Conservation (phyloP, 257 asterid genomes). For the Ballota nigra region DNA sequence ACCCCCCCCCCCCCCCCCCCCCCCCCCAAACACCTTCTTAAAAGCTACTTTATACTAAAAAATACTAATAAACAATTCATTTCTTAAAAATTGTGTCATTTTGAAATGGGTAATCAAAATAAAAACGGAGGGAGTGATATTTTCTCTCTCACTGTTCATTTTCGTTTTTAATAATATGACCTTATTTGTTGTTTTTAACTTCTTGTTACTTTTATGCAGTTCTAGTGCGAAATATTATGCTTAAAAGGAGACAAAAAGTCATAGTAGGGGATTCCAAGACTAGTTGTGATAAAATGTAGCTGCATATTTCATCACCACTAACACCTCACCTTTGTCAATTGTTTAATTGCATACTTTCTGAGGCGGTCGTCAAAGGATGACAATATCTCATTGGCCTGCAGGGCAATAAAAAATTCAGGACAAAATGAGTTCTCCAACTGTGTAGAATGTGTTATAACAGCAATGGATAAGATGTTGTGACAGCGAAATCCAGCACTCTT, state of each 20-base stretch:
- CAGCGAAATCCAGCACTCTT: not conserved
- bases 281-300: not conserved
- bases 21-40: too few relatives aligned
- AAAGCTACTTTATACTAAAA: too few relatives aligned
- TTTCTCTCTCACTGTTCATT: too few relatives aligned
- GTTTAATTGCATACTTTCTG: slow-evolving; percentile 77
- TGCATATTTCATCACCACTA: slow-evolving; percentile 10
- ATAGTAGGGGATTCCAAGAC: not conserved
- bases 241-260: not conserved
- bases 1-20: too few relatives aligned
- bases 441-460: slow-evolving; percentile 5
- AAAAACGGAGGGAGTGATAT: too few relatives aligned
- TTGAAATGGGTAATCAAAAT: not conserved
- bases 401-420: slow-evolving; percentile 10
- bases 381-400: slow-evolving; percentile 92
- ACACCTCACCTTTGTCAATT: slow-evolving; percentile 73
- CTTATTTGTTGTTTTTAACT: not conserved
- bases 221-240: not conserved
- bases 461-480: slow-evolving; percentile 4
- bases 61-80: too few relatives aligned
- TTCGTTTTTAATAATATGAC: too few relatives aligned
- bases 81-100: too few relatives aligned
- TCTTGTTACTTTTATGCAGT: not conserved
- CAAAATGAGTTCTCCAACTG: slow-evolving; percentile 12
- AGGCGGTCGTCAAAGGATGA: slow-evolving; percentile 96